phyloP scores from a whole-genome alignment of 2,329 filamentous ascomycete species.

The Verticillium nonalfalfae region DNA sequence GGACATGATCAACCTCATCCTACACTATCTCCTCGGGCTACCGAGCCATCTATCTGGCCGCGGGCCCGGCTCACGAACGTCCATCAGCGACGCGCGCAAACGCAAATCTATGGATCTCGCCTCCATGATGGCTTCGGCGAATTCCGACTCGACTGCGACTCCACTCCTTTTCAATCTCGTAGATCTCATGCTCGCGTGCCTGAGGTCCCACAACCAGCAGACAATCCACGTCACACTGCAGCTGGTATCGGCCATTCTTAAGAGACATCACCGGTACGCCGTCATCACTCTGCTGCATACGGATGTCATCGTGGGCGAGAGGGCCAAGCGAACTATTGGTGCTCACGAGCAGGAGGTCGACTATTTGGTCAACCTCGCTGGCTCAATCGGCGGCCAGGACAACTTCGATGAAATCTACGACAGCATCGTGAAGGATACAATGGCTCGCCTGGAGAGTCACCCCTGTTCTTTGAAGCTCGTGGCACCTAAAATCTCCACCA shows the following conservation, averaged over 20 bases:
- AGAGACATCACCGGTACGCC: conserved; percentile 83
- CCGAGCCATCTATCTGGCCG: conserved; percentile 46
- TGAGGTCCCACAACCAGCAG: conserved; percentile 78
- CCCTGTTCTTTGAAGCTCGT: conserved; percentile 67
- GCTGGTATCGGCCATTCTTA: conserved; percentile 77
- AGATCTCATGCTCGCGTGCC: conserved; percentile 80
- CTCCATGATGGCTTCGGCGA: conserved; percentile 63
- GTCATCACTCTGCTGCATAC: conserved; percentile 69
- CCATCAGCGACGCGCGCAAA: conserved; percentile 64
- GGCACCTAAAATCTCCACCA: conserved; percentile 50
- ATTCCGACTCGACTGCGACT: conserved; percentile 66
- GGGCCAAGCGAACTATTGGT: conserved; percentile 59
- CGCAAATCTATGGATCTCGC: conserved; percentile 86
- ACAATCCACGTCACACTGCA: conserved; percentile 87
- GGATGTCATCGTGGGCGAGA: conserved; percentile 47
- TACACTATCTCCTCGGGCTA: conserved; percentile 85
- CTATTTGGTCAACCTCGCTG: conserved; percentile 61
- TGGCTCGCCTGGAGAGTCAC: conserved; percentile 63
- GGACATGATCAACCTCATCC: conserved; percentile 88
- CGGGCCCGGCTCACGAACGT: conserved; percentile 34
- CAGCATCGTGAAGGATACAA: conserved; percentile 63
- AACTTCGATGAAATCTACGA: conserved; percentile 70
- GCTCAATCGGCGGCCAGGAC: conserved; percentile 60
- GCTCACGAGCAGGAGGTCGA: conserved; percentile 72
- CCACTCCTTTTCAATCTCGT: conserved; percentile 89